These are phyloP conservation scores for Coffea eugenioides DNA, from an alignment of 257 asterid genomes.

Conservation along the genomic window DNA sequence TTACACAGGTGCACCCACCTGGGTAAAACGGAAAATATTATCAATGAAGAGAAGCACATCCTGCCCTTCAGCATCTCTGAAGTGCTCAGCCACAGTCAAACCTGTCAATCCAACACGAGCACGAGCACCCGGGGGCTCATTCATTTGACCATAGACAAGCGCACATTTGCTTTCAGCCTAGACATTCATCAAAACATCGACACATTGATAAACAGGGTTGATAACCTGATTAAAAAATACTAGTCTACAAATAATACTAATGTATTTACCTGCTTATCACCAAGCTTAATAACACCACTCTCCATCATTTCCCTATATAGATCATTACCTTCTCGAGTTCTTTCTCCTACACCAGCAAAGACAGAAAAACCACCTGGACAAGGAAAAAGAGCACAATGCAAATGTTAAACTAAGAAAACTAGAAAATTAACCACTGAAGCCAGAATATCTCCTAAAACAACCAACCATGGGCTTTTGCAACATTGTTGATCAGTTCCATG, in stretches of 20 bases:
- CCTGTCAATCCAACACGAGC: slow-evolving; percentile 99
- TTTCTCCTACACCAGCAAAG: slow-evolving; percentile 99
- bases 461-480: slow-evolving; percentile 95
- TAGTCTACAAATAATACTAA: neutral
- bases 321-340: slow-evolving; percentile 98
- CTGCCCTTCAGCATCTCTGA: slow-evolving; percentile 99
- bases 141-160: slow-evolving; percentile 98
- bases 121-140: slow-evolving; percentile 99
- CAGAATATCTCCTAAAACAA: slow-evolving; percentile 1
- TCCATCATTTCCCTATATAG: slow-evolving; percentile 99
- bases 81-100: slow-evolving; percentile 96
- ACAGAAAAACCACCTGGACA: slow-evolving; percentile 95
- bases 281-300: slow-evolving; percentile 99
- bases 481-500: slow-evolving; percentile 93
- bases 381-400: slow-evolving; percentile 13
- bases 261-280: slow-evolving; percentile 78
- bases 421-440: neutral
- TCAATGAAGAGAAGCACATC: slow-evolving; percentile 99
- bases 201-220: neutral
- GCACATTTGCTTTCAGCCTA: slow-evolving; percentile 97
- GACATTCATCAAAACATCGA: neutral
- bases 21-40: slow-evolving; percentile 96
- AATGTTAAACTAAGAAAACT: slow-evolving; percentile 3
- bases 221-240: neutral
- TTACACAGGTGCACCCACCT: slow-evolving; percentile 38